Conservation (phyloP, 176 grass and related monocot genomes). For the Aegilops umbellulata region DNA sequence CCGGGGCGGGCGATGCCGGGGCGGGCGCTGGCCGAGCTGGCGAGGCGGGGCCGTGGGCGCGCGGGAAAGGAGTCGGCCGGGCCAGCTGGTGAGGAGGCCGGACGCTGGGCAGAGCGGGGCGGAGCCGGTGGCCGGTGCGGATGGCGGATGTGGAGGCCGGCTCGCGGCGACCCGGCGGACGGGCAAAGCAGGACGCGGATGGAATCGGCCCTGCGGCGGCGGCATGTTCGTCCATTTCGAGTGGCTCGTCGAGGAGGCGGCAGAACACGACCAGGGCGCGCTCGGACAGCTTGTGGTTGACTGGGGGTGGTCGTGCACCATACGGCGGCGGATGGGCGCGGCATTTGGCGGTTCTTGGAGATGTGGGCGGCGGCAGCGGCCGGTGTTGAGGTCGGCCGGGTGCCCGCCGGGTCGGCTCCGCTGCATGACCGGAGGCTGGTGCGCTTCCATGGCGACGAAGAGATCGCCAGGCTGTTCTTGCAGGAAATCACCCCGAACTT, state of each 20-base stretch:
- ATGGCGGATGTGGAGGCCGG: no score
- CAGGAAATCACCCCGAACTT: conserved; percentile 7
- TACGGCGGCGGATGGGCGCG: conserved; percentile 13
- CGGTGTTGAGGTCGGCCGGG: background rate
- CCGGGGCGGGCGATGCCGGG: no score
- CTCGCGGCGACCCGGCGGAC: no score
- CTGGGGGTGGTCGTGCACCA: conserved; percentile 30
- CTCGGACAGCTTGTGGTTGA: conserved; percentile 4
- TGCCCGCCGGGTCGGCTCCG: background rate
- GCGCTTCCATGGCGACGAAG: conserved; percentile 13
- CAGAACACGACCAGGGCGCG: background rate
- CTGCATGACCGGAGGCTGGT: conserved; percentile 34
- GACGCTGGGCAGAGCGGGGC: no score
- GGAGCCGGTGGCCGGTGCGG: no score
- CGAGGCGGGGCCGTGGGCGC: no score
- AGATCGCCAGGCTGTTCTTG: background rate
- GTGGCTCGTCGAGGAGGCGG: background rate
- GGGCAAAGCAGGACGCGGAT: no score
- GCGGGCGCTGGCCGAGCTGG: no score
- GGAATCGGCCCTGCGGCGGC: background rate
- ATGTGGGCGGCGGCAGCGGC: background rate
- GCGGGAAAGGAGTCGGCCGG: no score
- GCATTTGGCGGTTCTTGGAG: conserved; percentile 30
- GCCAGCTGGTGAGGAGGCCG: no score
- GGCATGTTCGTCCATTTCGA: conserved; percentile 20